Evolutionary conservation across 768 basidiomycete species (phyloP), one percentile per base, ranked within the genome.

Genomic region (Suillus clintonianus): DNA sequence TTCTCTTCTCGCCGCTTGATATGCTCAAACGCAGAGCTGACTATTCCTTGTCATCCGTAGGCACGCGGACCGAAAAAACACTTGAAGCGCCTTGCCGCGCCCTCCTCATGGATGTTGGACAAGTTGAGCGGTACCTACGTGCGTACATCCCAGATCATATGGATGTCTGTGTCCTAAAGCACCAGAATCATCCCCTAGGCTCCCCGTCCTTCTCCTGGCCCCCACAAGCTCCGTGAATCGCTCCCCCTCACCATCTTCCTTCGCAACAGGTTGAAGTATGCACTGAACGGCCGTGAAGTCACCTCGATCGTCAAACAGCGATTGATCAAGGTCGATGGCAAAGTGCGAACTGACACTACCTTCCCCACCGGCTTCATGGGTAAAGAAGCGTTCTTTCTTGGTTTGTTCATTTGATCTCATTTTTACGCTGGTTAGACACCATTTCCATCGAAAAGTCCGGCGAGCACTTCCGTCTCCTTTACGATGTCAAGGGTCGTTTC

Each of bases 401-500:
- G 22, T 8, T 15, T 7, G 14, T 5, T 59, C 45, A 10, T 24
- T 11, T 37, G 34, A 34, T 39, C 54, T 67, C 32, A 67, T 36
- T 58, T 64, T 50, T 48, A 15, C 15, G 9, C 8, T 27, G 45
- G 30, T 37, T 27, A 97, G 97, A 99, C 79, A 97, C 98, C 68
- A 86, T 99, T 77, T 88, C 94, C 65, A 92, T 99, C 67, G 97
- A 99, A 81, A 97, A 97, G 79, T 98, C 97, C 30, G 93, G 91
- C 81, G 97, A 99, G 81, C 91, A 99, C 85, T 99, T 99, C 91
- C 97, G 97, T 79, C 88, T 99, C 65, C 85, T 99, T 48, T 99
- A 99, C 86, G 97, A 99, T 77, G 90, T 99, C 81, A 99, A 99
- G 85, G 97, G 97, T 70, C 97, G 97, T 70, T 99, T 99, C 85